Percentiles rank a stretch among this genome's conserved stretches.
Evolutionary conservation across 768 basidiomycete genomes (phyloP).

Genomic region (Sutorius australiensis): DNA sequence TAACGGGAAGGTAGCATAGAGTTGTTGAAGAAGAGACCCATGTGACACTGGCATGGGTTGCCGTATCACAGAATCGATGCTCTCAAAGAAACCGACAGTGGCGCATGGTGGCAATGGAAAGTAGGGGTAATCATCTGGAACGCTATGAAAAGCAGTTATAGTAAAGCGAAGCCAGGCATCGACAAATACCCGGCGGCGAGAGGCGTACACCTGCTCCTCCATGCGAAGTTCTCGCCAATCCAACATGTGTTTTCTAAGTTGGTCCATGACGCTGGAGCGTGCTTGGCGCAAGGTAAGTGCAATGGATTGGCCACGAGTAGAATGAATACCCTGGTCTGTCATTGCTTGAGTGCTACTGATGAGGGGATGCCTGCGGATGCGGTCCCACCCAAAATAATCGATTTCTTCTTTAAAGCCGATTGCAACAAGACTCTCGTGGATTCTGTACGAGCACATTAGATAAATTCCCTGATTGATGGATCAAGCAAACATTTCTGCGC

Average conservation of each 20-base stretch:
- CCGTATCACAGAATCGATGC: constrained; percentile 26
- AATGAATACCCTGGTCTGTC: constrained; percentile 19
- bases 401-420: constrained; percentile 27
- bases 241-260: constrained; percentile 26
- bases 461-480: background rate
- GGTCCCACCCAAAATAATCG: constrained; percentile 30
- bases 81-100: constrained; percentile 20
- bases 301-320: background rate
- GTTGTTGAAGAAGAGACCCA: constrained; percentile 14
- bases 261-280: constrained; percentile 12
- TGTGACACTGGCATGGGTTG: constrained; percentile 5
- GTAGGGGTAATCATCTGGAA: constrained; percentile 15
- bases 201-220: constrained; percentile 28
- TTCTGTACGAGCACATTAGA: constrained; percentile 15
- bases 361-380: constrained; percentile 27
- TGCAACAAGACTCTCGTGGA: constrained; percentile 15
- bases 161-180: constrained; percentile 27
- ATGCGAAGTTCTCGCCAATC: constrained; percentile 30
- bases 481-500: constrained; percentile 25
- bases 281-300: constrained; percentile 17
- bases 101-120: constrained; percentile 28
- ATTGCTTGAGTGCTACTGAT: constrained; percentile 25
- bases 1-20: constrained; percentile 14
- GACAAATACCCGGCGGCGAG: constrained; percentile 24
- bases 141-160: constrained; percentile 8